Base-by-base conservation (phyloP, 768 basidiomycete genomes). In the Collybia sp. region DNA sequence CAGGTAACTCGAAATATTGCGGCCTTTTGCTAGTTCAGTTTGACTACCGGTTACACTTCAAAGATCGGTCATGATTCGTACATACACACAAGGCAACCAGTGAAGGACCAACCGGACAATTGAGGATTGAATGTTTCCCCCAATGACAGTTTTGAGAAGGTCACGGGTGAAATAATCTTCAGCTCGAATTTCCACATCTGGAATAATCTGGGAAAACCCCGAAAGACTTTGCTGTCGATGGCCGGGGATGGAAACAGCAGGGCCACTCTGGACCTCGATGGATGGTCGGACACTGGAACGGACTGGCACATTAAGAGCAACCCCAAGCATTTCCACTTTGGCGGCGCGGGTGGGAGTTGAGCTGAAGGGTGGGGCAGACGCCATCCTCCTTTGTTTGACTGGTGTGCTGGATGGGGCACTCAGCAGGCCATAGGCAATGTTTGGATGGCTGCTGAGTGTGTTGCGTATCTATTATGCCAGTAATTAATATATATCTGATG, bases 101-200 rank as follows among this genome's bases (percentile, higher is more conserved):
- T 13, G 6, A 19, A 25, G 11, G 3, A 33, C 47, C 31, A 55
- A 73, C 73, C 60, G 61, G 13, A 66, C 65, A 16, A 71, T 57
- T 4, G 73, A 53, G 9, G 68, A 54, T 42, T 73, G 71, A 19
- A 59, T 54, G 38, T 55, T 60, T 11, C 72, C 71, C 16, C 74
- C 73, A 3, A 79, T 55, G 6, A 60, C 58, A 11, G 51, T 45
- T 20, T 62, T 66, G 30, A 77, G 56, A 31, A 69, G 63, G 5
- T 58, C 56, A n/a, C 75, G 66, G 8, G 60, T 64, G 50, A 76
- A 77, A 8, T 56, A 48, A 39, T 61, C 64, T n/a, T 62, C 57
- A 12, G 51, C 43, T 13, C 48, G 53, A 8, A 3, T 25, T 8
- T 25, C 25, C 32, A 57, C 39, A 31, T 57, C 53, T 11, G 64